These are phyloP conservation scores for Helminthosporium solani DNA, from an alignment of 2,329 filamentous ascomycete species.

Conservation along the genomic window DNA sequence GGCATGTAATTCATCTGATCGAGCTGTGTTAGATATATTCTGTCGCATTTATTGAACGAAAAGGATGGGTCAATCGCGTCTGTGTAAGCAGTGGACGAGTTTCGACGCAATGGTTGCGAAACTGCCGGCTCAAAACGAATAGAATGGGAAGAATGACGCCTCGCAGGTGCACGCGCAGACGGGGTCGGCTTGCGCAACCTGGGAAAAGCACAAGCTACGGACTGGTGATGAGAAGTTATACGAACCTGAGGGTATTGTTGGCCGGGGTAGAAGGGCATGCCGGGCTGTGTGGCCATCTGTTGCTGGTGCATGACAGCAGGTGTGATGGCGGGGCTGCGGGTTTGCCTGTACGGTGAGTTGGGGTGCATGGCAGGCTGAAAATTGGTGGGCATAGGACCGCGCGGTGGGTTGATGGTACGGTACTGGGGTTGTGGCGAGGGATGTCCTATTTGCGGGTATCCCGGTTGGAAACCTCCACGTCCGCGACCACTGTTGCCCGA, in stretches of 20 bases:
- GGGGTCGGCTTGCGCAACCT: constrained; percentile 22
- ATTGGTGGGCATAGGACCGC: constrained; percentile 54
- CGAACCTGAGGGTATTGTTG: constrained; percentile 63
- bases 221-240: constrained; percentile 51
- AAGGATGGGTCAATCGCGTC: constrained; percentile 54
- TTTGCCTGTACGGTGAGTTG: constrained; percentile 62
- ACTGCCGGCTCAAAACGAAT: constrained; percentile 14
- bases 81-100: constrained; percentile 26
- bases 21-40: constrained; percentile 67
- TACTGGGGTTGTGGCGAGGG: constrained; percentile 55
- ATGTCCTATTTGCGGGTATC: constrained; percentile 44
- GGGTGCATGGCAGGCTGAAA: constrained; percentile 54
- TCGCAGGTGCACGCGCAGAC: constrained; percentile 15
- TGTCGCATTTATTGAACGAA: constrained; percentile 68
- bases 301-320: constrained; percentile 70
- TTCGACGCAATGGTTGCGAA: constrained; percentile 16
- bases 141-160: constrained; percentile 13
- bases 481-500: constrained; percentile 49
- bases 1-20: constrained; percentile 3
- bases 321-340: constrained; percentile 56
- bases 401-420: constrained; percentile 53
- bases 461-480: constrained; percentile 52
- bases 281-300: constrained; percentile 49
- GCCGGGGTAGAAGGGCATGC: constrained; percentile 64
- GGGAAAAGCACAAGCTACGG: constrained; percentile 15